phyloP scores from a whole-genome alignment of 2,329 filamentous ascomycete genomes.

The Colletotrichum neosansevieriae region DNA sequence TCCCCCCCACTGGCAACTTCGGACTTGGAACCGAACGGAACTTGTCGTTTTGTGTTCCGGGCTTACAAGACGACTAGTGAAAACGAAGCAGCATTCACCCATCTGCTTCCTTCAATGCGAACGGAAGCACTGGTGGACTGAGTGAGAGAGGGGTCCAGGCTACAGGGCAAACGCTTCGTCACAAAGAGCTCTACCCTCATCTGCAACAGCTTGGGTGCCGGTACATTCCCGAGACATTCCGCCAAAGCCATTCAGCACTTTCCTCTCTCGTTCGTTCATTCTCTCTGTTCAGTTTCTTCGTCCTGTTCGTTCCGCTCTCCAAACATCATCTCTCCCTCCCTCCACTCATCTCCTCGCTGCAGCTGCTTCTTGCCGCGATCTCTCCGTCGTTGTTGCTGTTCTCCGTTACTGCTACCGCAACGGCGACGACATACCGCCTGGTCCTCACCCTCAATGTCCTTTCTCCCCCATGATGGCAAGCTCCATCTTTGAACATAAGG shows the following conservation, averaged over 20 bases:
- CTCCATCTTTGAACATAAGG: conserved; percentile 40
- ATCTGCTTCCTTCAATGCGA: conserved; percentile 26
- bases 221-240: conserved; percentile 57
- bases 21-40: conserved; percentile 29
- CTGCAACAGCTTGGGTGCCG: conserved; percentile 42
- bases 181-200: conserved; percentile 37
- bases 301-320: conserved; percentile 38
- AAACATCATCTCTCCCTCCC: conserved; percentile 23
- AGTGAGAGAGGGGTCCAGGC: conserved; percentile 18
- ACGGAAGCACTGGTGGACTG: conserved; percentile 2
- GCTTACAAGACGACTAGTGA: conserved; percentile 1
- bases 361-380: conserved; percentile 7
- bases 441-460: conserved; percentile 31
- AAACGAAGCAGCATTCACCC: not conserved
- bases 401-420: conserved; percentile 9
- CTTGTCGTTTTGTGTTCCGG: not conserved
- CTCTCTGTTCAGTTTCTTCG: conserved; percentile 34
- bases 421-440: conserved; percentile 20
- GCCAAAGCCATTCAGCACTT: conserved; percentile 19
- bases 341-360: conserved; percentile 19
- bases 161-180: conserved; percentile 35
- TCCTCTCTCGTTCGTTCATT: conserved; percentile 31
- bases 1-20: conserved; percentile 20
- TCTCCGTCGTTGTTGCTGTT: conserved; percentile 22
- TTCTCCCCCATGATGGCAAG: conserved; percentile 38